phyloP scores from a whole-genome alignment of 179 eudicot species.

The Beta lomatogona region DNA sequence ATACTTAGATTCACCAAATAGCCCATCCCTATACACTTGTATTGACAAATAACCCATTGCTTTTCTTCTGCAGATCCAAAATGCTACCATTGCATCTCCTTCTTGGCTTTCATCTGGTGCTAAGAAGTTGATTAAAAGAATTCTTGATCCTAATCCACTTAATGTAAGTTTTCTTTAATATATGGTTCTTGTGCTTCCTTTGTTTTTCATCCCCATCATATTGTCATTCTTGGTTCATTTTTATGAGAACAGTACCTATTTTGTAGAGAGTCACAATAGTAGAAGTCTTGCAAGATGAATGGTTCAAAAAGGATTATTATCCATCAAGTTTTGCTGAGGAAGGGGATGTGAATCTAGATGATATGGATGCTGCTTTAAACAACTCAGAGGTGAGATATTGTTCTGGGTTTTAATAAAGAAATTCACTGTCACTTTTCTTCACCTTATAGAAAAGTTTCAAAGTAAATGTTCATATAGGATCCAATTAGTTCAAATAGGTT shows the following conservation, averaged over 20 bases:
- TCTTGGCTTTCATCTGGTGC: slow-evolving; percentile 62
- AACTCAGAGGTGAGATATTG: slow-evolving; percentile 48
- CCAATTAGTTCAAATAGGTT: too few relatives aligned
- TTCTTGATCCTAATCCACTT: slow-evolving; percentile 67
- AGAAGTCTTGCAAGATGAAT: slow-evolving; percentile 60
- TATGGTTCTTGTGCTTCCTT: not conserved
- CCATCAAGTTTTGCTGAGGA: slow-evolving; percentile 59
- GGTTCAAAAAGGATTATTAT: slow-evolving; percentile 68
- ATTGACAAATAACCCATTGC: not conserved
- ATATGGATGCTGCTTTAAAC: slow-evolving; percentile 66
- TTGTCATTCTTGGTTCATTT: not conserved
- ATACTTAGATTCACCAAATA: too few relatives aligned
- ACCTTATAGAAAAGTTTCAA: too few relatives aligned
- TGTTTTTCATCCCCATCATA: not conserved
- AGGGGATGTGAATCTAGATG: slow-evolving; percentile 64
- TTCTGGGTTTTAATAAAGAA: not conserved
- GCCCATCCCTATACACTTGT: too few relatives aligned
- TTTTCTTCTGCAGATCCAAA: slow-evolving; percentile 54
- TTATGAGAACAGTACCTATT: slow-evolving; percentile 21
- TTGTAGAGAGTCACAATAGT: slow-evolving; percentile 62
- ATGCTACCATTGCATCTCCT: slow-evolving; percentile 55
- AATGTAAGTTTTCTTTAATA: slow-evolving; percentile 46
- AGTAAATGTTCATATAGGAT: too few relatives aligned
- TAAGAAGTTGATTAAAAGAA: slow-evolving; percentile 52
- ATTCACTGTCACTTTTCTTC: too few relatives aligned